phyloP scores from a whole-genome alignment of 768 basidiomycete species.

The Pisolithus microcarpus region DNA sequence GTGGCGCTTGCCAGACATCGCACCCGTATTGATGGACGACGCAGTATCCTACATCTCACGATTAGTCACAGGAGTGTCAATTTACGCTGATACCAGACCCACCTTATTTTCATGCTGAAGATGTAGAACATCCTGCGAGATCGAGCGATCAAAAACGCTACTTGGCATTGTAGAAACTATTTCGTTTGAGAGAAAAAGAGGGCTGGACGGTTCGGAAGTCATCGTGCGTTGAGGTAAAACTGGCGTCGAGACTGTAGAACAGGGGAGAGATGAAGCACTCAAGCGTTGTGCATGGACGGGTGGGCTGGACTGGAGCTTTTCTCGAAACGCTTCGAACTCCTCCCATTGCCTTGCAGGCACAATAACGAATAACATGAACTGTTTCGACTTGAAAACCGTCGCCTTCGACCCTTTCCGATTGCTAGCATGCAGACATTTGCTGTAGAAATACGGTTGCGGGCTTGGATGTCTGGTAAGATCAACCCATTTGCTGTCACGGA shows the following conservation, averaged over 20 bases:
- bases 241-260: not conserved
- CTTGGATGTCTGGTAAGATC: not conserved
- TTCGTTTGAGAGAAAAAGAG: not conserved
- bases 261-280: not conserved
- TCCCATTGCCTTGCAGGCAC: conserved; percentile 4
- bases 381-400: conserved; percentile 2
- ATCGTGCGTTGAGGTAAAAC: not conserved
- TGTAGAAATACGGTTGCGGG: conserved; percentile 2
- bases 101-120: not conserved
- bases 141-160: not conserved
- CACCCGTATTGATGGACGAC: not conserved
- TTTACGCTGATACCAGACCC: not conserved
- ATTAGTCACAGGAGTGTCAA: not conserved
- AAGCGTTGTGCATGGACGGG: not conserved
- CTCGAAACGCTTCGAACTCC: not conserved
- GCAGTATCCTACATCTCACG: not conserved
- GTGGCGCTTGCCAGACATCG: not conserved
- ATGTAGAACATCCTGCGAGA: not conserved
- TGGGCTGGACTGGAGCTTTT: not conserved
- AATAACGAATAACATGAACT: conserved; percentile 2
- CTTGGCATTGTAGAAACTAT: not conserved
- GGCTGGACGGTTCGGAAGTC: not conserved
- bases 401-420: not conserved
- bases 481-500: conserved; percentile 4
- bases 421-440: not conserved